A percentile compares a stretch with the other conserved stretches of the same genome.
Evolutionary conservation across 2,329 filamentous ascomycete species (phyloP).

Genomic region (Ustilaginoidea virens): DNA sequence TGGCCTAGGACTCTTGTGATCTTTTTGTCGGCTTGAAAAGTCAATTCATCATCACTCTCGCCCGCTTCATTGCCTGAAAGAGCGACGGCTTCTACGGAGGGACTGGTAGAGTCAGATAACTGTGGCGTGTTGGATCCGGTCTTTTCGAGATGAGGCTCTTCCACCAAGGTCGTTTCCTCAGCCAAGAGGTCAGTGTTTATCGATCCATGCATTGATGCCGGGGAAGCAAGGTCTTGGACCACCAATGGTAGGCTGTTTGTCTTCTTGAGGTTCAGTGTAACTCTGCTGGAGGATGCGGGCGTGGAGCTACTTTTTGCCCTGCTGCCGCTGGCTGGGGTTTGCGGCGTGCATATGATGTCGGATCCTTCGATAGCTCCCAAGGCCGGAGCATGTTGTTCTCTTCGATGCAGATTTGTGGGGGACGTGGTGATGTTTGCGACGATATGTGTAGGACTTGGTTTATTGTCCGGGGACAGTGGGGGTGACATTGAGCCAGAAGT

Average conservation of each 20-base stretch:
- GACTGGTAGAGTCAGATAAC: slow-evolving; percentile 23
- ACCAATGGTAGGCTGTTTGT: slow-evolving; percentile 16
- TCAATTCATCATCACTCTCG: slow-evolving; percentile 12
- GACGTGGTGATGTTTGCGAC: slow-evolving; percentile 13
- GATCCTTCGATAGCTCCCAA: background rate
- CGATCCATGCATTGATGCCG: too few species aligned
- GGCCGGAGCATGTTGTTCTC: slow-evolving; percentile 1
- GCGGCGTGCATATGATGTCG: slow-evolving; percentile 19
- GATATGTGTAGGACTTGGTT: background rate
- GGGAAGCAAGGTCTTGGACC: too few species aligned
- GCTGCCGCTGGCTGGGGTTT: too few species aligned
- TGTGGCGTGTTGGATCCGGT: slow-evolving; percentile 1
- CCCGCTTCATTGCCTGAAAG: slow-evolving; percentile 16
- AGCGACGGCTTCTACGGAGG: slow-evolving; percentile 27
- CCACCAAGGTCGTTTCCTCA: too few species aligned
- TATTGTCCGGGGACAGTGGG: slow-evolving; percentile 24
- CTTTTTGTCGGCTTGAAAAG: slow-evolving; percentile 17
- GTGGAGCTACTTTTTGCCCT: slow-evolving; percentile 15
- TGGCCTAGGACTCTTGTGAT: slow-evolving; percentile 11
- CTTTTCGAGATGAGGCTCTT: too few species aligned
- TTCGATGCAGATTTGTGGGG: too few species aligned
- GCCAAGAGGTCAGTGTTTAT: too few species aligned
- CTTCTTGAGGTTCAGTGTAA: slow-evolving; percentile 48
- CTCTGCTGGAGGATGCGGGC: slow-evolving; percentile 35
- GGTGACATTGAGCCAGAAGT: slow-evolving; percentile 41